Evolutionary conservation across 2,329 filamentous ascomycete genomes (phyloP), one percentile per base, ranked within the genome.

Genomic region (Calonectria pauciramosa): DNA sequence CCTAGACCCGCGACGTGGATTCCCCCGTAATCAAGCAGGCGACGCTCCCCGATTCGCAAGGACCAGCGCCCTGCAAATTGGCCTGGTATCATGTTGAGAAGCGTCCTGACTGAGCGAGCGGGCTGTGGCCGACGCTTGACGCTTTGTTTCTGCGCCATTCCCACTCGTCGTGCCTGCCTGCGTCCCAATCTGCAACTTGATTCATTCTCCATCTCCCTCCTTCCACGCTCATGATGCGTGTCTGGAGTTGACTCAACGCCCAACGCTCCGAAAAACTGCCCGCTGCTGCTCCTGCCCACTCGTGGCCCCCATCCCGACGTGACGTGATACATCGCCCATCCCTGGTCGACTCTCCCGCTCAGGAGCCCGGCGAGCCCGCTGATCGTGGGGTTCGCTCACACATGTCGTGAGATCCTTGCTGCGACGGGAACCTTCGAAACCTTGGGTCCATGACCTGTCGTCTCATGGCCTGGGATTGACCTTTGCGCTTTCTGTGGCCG

Each of bases 11-110:
- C 60, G 66, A 70, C 71, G 38, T 47, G 30, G 41, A 54, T 59
- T 56, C 68, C 68, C 66, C 71, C 68, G 66, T 65, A 59, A 66
- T 70, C 66, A 59, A 70, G 32, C 66, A 73, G 70, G 59, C 70
- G 56, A 68, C 54, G 56, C 14, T 36, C 52, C 54, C 65, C 65
- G 70, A 72, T 72, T 68, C 65, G 71, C 65, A 65, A 72, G 49
- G 56, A 54, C 26, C 34, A 34, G 20, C 34, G 52, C 30, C 34
- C 34, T 52, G 49, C n/a, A 44, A 34, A 64, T 69, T 69, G 51
- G 60, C 51, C 65, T 36, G 60, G 67, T 70, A 64, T 70, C 67
- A 70, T 70, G 71, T 70, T 69, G 66, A 70, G 65, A 38, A 36
- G 38, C 36, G 34, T 67, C 30, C 66, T 26, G 14, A 32, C 56